Base-by-base conservation (phyloP, 306 rosid genomes). In the Cyamopsis tetragonoloba region DNA sequence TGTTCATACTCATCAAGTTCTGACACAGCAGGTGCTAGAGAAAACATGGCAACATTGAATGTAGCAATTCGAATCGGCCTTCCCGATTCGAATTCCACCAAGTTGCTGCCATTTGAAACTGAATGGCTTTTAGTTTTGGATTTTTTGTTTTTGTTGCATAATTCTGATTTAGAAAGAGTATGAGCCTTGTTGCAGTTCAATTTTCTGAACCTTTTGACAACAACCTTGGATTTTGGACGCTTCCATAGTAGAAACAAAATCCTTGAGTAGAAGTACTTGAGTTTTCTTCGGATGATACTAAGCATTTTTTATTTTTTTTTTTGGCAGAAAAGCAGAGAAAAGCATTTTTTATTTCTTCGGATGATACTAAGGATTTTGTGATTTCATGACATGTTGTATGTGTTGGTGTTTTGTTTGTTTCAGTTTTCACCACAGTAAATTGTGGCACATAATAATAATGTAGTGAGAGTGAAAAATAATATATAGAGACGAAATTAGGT, bases 41-140 rank as follows among this genome's bases (percentile, higher is more conserved):
- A 83, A 72, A 90, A 90, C 97, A 90, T 90, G 42, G 97, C 97
- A 66, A 90, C 97, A 68, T 90, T 90, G 82, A 87, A 86, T 28
- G 97, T 82, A 60, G 92, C 95, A 32, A 84, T 57, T 11, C 89
- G 69, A 56, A 90, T 78, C 38, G 95, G 90, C 86, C 79, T 84
- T 77, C 65, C 77, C 3, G 82, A 53, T 61, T 65, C 81, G 53
- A 77, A 71, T 48, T 42, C 80, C 0, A 62, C 79, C n/a, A 68
- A 47, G 24, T 49, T 56, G 42, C 73, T 56, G 42, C 73, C 85
- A 68, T 79, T 83, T 49, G 51, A n/a, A n/a, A n/a, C n/a, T n/a
- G n/a, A 38, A 18, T 57, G 65, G 50, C 26, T 57, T 39, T 39
- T 44, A 13, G 83, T 13, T 48, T 65, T 82, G 11, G n/a, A n/a